Conservation (phyloP, 345 rosid genomes). For the Mercurialis annua region DNA sequence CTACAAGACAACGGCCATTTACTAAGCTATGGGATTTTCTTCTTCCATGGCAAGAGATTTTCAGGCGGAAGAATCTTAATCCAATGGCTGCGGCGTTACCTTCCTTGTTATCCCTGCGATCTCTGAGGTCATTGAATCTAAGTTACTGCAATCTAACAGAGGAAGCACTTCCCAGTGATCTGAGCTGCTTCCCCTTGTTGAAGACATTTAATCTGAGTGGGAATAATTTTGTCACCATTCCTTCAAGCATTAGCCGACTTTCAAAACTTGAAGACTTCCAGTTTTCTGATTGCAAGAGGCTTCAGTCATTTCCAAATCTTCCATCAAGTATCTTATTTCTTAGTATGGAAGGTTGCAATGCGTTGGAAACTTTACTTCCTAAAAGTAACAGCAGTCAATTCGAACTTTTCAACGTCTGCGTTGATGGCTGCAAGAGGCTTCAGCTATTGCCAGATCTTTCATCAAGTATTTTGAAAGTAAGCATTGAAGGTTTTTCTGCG, state of each 20-base stretch:
- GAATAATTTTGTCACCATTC: neutral
- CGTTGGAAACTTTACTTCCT: too few relatives aligned
- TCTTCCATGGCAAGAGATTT: neutral
- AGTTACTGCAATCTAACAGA: neutral
- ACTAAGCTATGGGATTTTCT: too few relatives aligned
- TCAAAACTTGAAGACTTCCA: neutral
- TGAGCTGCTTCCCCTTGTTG: constrained; percentile 5
- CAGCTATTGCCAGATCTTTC: neutral
- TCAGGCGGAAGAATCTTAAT: neutral
- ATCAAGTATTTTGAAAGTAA: too few relatives aligned
- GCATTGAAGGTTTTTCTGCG: too few relatives aligned
- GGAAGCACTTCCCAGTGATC: constrained; percentile 9
- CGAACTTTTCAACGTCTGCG: too few relatives aligned
- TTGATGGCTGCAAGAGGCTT: too few relatives aligned
- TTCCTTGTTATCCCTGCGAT: neutral
- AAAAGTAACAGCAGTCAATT: too few relatives aligned
- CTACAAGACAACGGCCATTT: neutral
- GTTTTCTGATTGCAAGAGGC: neutral
- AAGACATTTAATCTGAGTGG: constrained; percentile 6
- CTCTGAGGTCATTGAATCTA: neutral
- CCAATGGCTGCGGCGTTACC: neutral
- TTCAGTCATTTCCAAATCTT: constrained; percentile 18
- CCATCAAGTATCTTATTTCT: constrained; percentile 9
- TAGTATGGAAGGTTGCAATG: neutral
- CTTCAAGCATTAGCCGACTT: constrained; percentile 10